Evolutionary conservation across 768 basidiomycete genomes (phyloP).

Genomic region (Lentinula guzmanii): DNA sequence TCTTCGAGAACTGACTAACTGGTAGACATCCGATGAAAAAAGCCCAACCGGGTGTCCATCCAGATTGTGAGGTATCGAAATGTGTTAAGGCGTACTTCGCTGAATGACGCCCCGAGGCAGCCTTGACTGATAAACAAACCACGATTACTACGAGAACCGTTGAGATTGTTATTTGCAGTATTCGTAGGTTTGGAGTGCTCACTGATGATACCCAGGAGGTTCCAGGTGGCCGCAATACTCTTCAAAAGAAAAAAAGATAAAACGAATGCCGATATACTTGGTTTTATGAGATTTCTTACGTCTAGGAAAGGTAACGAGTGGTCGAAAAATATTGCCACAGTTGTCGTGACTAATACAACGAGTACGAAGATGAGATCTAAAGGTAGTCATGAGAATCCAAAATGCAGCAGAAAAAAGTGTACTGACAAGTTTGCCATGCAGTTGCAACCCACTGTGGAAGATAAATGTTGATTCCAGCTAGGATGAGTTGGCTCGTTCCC

Average conservation of each 20-base stretch:
- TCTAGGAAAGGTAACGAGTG: slow-evolving; percentile 43
- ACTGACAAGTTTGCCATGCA: slow-evolving; percentile 52
- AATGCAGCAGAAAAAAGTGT: slow-evolving; percentile 5
- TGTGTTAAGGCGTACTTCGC: slow-evolving; percentile 50
- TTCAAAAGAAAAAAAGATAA: slow-evolving; percentile 16
- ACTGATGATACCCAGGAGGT: slow-evolving; percentile 36
- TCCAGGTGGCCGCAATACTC: slow-evolving; percentile 59
- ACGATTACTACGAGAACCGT: slow-evolving; percentile 37
- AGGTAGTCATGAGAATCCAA: too few species aligned
- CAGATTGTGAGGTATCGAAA: slow-evolving; percentile 58
- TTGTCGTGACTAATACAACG: slow-evolving; percentile 38
- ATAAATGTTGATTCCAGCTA: slow-evolving; percentile 54
- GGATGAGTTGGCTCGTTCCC: slow-evolving; percentile 55
- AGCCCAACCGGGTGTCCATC: slow-evolving; percentile 64
- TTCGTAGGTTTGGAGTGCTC: background rate
- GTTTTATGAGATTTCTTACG: slow-evolving; percentile 19
- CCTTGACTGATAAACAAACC: slow-evolving; percentile 50
- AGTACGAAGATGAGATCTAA: slow-evolving; percentile 53
- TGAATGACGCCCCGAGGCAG: slow-evolving; percentile 46
- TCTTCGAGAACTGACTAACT: slow-evolving; percentile 23
- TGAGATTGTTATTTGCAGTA: background rate
- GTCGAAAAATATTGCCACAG: slow-evolving; percentile 54
- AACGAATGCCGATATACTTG: background rate
- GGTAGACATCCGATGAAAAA: slow-evolving; percentile 63
- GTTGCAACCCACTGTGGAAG: slow-evolving; percentile 52